A percentile compares a stretch with the other conserved stretches of the same genome.
Conservation (phyloP, 352 stramenopile species). For the Globisporangium middletonii region DNA sequence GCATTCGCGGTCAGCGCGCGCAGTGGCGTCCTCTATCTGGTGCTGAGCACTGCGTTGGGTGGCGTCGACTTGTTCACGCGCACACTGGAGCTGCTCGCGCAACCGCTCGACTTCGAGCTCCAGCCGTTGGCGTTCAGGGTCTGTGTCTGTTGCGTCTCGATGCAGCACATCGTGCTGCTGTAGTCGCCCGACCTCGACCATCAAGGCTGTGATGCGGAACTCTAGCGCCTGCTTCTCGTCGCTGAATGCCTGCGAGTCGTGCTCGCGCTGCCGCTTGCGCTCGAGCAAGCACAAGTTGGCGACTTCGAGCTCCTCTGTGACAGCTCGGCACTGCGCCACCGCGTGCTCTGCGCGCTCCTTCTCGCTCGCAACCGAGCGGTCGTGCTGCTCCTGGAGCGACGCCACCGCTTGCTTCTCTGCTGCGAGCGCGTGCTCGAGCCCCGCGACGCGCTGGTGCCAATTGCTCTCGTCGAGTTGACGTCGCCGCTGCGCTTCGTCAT, state of each 20-base stretch:
- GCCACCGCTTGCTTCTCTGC: slow-evolving; percentile 31
- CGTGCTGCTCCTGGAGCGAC: slow-evolving; percentile 36
- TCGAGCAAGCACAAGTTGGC: slow-evolving; percentile 71
- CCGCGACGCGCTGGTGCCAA: slow-evolving; percentile 56
- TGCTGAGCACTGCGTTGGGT: not conserved
- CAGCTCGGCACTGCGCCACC: slow-evolving; percentile 25
- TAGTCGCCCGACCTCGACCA: not conserved
- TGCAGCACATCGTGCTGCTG: not conserved
- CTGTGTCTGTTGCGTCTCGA: not conserved
- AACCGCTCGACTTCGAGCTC: slow-evolving; percentile 2
- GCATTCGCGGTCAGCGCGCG: slow-evolving; percentile 3
- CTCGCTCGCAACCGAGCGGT: slow-evolving; percentile 25
- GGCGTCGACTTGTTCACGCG: not conserved
- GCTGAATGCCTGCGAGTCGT: slow-evolving; percentile 21
- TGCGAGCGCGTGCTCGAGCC: slow-evolving; percentile 45
- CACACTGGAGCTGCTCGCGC: slow-evolving; percentile 1
- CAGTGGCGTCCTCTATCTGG: not conserved
- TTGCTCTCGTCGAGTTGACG: slow-evolving; percentile 39
- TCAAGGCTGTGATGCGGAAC: slow-evolving; percentile 15
- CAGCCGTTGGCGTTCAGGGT: not conserved
- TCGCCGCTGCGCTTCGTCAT: slow-evolving; percentile 34
- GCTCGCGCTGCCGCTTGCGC: slow-evolving; percentile 55
- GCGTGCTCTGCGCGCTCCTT: slow-evolving; percentile 42
- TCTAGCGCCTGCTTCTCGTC: slow-evolving; percentile 22
- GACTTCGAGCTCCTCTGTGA: slow-evolving; percentile 50